Conservation (phyloP, 208 protist genomes). For the Crithidia thermophila region DNA sequence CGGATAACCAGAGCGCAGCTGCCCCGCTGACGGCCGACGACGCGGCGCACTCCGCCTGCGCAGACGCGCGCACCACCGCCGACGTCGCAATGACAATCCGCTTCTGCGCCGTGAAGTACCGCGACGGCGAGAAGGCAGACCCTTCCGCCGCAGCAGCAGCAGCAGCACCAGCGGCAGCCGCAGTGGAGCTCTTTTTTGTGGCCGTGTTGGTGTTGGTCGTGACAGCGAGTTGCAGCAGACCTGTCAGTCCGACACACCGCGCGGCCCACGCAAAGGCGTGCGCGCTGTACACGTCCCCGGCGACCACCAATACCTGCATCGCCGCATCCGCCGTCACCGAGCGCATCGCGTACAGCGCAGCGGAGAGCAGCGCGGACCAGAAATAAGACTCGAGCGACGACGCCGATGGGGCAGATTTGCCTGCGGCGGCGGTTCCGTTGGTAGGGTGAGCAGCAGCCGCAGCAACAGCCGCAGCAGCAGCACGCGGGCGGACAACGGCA, state of each 20-base stretch:
- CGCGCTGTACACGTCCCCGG: conserved; percentile 48
- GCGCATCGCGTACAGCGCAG: conserved; percentile 49
- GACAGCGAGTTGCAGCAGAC: conserved; percentile 48
- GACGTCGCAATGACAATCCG: conserved; percentile 64
- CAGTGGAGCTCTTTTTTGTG: no score
- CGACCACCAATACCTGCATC: conserved; percentile 61
- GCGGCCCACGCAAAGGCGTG: conserved; percentile 83
- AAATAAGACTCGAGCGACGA: conserved; percentile 27
- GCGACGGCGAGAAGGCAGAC: conserved; percentile 14
- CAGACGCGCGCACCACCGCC: conserved; percentile 40
- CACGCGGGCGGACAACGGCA: conserved; percentile 37
- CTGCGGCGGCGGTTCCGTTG: background rate
- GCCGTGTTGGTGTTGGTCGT: background rate
- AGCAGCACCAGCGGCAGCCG: background rate
- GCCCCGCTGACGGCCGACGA: conserved; percentile 30
- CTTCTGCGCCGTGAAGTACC: conserved; percentile 40
- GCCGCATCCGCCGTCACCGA: conserved; percentile 13
- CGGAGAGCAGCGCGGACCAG: conserved; percentile 60
- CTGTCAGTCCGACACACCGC: conserved; percentile 62
- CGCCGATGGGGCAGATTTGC: no score
- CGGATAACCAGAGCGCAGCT: conserved; percentile 47
- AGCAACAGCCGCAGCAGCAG: conserved; percentile 5
- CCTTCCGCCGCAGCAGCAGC: background rate
- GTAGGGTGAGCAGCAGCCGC: background rate
- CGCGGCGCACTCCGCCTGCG: background rate